Evolutionary conservation across 2,329 filamentous ascomycete species (phyloP).

Genomic region (Podosphaera fusca): DNA sequence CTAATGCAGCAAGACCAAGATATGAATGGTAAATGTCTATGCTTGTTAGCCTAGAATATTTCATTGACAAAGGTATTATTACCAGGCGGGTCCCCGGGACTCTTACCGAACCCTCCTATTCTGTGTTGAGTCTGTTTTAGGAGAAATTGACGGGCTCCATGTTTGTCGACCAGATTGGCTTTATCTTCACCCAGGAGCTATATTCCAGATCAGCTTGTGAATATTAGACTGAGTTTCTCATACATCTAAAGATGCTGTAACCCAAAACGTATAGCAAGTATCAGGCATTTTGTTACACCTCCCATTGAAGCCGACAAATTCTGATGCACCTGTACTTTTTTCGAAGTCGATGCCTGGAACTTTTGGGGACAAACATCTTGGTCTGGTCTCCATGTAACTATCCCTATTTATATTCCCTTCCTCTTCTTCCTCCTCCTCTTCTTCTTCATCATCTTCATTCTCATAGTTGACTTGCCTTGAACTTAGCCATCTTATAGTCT

Average conservation of each 20-base stretch:
- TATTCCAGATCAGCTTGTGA: neutral
- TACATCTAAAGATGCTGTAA: conserved; percentile 36
- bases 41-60: neutral
- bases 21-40: conserved; percentile 70
- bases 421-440: conserved; percentile 5
- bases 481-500: conserved; percentile 30
- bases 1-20: conserved; percentile 60
- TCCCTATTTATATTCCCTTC: neutral
- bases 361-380: conserved; percentile 13
- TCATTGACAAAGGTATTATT: conserved; percentile 7
- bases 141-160: conserved; percentile 51
- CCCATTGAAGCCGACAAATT: conserved; percentile 60
- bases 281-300: conserved; percentile 78
- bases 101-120: conserved; percentile 65
- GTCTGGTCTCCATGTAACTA: conserved; percentile 1
- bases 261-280: conserved; percentile 95
- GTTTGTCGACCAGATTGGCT: conserved; percentile 30
- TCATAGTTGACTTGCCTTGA: conserved; percentile 40
- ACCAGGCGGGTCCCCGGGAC: conserved; percentile 43
- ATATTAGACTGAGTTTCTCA: conserved; percentile 3
- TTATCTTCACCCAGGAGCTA: conserved; percentile 31
- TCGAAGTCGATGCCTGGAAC: conserved; percentile 2
- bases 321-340: conserved; percentile 5
- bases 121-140: conserved; percentile 68
- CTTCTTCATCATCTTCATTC: conserved; percentile 21